These are phyloP conservation scores for Ottelia alismoides DNA, from an alignment of 106 monocot species.

Conservation along the genomic window DNA sequence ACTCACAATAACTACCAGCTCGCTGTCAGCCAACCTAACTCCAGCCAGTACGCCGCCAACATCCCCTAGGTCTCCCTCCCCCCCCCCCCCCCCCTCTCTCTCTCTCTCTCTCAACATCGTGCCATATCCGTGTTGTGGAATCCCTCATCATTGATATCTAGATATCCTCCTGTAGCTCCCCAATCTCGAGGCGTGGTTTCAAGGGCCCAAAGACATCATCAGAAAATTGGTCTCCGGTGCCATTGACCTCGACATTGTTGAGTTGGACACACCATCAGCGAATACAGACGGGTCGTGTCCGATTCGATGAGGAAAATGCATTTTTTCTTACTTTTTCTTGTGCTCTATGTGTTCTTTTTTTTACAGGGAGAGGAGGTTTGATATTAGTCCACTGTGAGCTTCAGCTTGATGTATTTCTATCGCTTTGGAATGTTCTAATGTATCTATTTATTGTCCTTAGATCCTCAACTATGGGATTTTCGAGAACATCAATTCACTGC, in stretches of 20 bases:
- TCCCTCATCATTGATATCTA: not conserved
- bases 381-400: slow-evolving; percentile 82
- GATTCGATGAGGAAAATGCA: not conserved
- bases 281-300: slow-evolving; percentile 66
- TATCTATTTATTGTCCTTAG: no score
- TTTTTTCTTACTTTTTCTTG: not conserved
- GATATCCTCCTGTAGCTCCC: slow-evolving; percentile 76
- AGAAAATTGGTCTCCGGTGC: slow-evolving; percentile 76
- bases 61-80: slow-evolving; percentile 97
- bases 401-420: no score
- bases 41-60: slow-evolving; percentile 82
- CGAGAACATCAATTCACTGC: slow-evolving; percentile 78
- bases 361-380: slow-evolving; percentile 60
- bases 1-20: slow-evolving; percentile 68
- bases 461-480: slow-evolving; percentile 94
- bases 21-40: slow-evolving; percentile 72
- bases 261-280: slow-evolving; percentile 76
- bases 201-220: slow-evolving; percentile 91
- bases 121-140: not conserved
- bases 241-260: slow-evolving; percentile 92
- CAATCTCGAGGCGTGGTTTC: slow-evolving; percentile 97
- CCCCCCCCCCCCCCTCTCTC: no score
- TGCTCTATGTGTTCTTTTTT: not conserved
- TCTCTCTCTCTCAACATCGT: not conserved
- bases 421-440: no score